phyloP scores from a whole-genome alignment of 2,329 filamentous ascomycete genomes.

The Fusarium bulbicola region DNA sequence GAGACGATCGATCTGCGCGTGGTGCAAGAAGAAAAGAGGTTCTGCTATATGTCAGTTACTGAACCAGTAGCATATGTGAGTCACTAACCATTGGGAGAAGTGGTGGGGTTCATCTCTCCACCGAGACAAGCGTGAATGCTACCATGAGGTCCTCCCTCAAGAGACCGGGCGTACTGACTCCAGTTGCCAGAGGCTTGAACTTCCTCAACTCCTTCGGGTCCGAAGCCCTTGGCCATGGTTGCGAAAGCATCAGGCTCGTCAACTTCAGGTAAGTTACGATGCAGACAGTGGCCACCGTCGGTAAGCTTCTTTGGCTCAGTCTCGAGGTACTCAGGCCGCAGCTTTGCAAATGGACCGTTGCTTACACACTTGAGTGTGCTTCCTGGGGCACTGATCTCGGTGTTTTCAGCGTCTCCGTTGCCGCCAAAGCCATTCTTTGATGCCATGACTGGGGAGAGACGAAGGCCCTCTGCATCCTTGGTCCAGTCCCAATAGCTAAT shows the following conservation, averaged over 20 bases:
- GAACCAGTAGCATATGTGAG: accelerated
- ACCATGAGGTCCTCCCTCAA: slow-evolving; percentile 1
- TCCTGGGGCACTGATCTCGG: not conserved
- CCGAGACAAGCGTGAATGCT: not conserved
- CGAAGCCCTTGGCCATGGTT: not conserved
- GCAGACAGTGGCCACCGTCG: not conserved
- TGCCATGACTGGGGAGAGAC: not conserved
- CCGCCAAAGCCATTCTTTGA: not conserved
- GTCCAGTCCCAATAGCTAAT: slow-evolving; percentile 11
- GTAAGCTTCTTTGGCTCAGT: not conserved
- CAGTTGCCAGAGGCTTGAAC: not conserved
- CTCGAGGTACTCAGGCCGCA: not conserved
- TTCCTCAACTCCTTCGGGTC: not conserved
- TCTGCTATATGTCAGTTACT: not conserved
- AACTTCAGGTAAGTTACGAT: not conserved
- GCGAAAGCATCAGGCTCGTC: not conserved
- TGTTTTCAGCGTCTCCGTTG: not conserved
- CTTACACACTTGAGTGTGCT: not conserved
- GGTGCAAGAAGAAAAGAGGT: slow-evolving; percentile 16
- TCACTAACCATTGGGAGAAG: slow-evolving; percentile 2
- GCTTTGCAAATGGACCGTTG: not conserved
- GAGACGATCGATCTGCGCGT: slow-evolving; percentile 2
- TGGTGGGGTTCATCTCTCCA: slow-evolving; percentile 15
- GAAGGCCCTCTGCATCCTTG: not conserved
- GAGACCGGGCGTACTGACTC: not conserved